These are phyloP conservation scores for Galerina sulciceps DNA, from an alignment of 768 basidiomycete genomes.

Conservation along the genomic window DNA sequence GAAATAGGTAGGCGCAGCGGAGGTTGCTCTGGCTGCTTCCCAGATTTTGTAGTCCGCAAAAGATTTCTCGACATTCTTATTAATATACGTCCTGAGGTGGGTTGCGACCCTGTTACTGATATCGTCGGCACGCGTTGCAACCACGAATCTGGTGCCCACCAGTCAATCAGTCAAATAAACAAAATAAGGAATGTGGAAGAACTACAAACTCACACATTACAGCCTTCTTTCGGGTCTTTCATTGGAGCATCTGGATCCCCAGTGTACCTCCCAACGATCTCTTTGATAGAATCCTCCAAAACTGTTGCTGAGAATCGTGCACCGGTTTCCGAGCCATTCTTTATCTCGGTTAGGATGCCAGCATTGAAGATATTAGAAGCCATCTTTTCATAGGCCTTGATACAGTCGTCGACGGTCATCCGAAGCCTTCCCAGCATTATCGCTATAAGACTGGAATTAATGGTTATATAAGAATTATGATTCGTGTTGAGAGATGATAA, in stretches of 20 bases:
- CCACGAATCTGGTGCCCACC: constrained; percentile 28
- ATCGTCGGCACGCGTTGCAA: constrained; percentile 26
- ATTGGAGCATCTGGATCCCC: constrained; percentile 30
- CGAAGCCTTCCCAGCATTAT: constrained; percentile 42
- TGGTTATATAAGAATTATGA: neutral
- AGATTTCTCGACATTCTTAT: constrained; percentile 27
- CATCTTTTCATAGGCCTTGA: constrained; percentile 28
- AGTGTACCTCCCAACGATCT: constrained; percentile 25
- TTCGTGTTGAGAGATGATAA: neutral
- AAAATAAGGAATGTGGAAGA: neutral
- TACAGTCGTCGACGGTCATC: constrained; percentile 39
- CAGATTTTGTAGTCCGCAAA: constrained; percentile 33
- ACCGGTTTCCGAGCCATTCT: constrained; percentile 23
- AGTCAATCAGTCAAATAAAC: neutral
- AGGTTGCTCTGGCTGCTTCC: constrained; percentile 38
- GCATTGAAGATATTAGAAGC: constrained; percentile 34
- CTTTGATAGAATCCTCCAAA: constrained; percentile 30
- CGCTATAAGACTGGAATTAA: constrained; percentile 31
- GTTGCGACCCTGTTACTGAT: constrained; percentile 29
- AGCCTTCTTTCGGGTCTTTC: constrained; percentile 26
- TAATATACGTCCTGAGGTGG: constrained; percentile 32
- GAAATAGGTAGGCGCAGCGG: constrained; percentile 38
- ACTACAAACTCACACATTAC: constrained; percentile 32
- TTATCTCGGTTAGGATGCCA: constrained; percentile 9
- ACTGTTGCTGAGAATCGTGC: constrained; percentile 26